Evolutionary conservation across 768 basidiomycete genomes (phyloP).

Genomic region (Tubosaeta sp.): DNA sequence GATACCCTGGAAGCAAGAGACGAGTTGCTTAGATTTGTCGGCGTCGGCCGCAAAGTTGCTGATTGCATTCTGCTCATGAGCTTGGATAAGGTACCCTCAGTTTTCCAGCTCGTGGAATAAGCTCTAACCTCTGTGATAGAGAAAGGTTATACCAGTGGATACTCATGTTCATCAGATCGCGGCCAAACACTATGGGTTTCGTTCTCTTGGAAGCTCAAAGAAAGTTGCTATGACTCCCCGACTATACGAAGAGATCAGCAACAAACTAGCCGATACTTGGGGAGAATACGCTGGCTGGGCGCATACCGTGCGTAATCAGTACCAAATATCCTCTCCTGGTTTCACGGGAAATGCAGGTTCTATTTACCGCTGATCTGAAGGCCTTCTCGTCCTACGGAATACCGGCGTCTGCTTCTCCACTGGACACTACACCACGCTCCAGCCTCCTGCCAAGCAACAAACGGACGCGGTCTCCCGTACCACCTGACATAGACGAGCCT

Average conservation of each 20-base stretch:
- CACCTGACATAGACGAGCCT: constrained; percentile 6
- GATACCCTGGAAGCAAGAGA: constrained; percentile 60
- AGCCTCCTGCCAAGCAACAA: constrained; percentile 31
- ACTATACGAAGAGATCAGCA: constrained; percentile 68
- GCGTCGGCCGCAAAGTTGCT: constrained; percentile 95
- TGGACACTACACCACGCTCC: constrained; percentile 13
- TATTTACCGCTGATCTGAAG: constrained; percentile 74
- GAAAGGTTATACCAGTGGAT: constrained; percentile 88
- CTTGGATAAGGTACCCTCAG: constrained; percentile 68
- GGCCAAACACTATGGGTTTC: constrained; percentile 68
- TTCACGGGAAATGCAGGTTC: constrained; percentile 41
- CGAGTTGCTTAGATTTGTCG: constrained; percentile 76
- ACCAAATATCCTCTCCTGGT: neutral
- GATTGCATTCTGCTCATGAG: constrained; percentile 95
- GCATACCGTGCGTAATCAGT: constrained; percentile 56
- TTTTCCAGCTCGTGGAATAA: neutral
- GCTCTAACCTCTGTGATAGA: constrained; percentile 38
- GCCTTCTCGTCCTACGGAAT: constrained; percentile 60
- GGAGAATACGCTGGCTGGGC: constrained; percentile 89
- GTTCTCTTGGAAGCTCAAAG: constrained; percentile 34
- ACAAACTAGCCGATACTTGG: constrained; percentile 63
- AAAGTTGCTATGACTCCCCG: constrained; percentile 70
- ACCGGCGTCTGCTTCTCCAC: constrained; percentile 18
- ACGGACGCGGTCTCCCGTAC: constrained; percentile 20
- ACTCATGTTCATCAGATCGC: constrained; percentile 94